Percentiles rank a stretch among this genome's conserved stretches.
Evolutionary conservation across 371 early-diverging fungal species (phyloP).

Genomic region (Polyrhizophydium stewartii): DNA sequence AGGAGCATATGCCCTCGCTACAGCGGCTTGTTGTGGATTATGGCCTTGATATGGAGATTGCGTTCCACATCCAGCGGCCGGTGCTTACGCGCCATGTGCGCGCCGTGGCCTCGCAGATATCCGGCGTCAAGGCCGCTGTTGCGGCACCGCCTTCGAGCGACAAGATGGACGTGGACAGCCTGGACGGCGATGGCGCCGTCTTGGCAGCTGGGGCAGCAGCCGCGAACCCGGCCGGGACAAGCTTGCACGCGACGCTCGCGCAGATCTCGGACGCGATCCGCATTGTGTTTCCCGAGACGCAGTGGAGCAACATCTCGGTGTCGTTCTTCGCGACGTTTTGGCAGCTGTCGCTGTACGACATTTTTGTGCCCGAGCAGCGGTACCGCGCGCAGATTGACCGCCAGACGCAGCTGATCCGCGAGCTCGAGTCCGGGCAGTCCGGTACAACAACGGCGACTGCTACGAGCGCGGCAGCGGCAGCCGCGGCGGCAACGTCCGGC

Average conservation of each 20-base stretch:
- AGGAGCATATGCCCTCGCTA: slow-evolving; percentile 54
- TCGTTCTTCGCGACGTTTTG: slow-evolving; percentile 84
- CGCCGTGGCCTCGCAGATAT: too few species aligned
- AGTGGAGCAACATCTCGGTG: slow-evolving; percentile 49
- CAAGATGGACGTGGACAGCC: background rate
- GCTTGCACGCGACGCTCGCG: slow-evolving; percentile 10
- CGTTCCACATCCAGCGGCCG: slow-evolving; percentile 69
- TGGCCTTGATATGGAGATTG: slow-evolving; percentile 64
- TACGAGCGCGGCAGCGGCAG: too few species aligned
- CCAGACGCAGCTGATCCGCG: slow-evolving; percentile 42
- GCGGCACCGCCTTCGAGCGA: background rate
- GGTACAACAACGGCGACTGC: slow-evolving; percentile 1
- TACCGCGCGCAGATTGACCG: slow-evolving; percentile 68
- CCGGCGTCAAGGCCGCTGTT: background rate
- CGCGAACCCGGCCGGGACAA: too few species aligned
- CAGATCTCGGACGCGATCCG: slow-evolving; percentile 14
- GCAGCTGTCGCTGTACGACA: slow-evolving; percentile 79
- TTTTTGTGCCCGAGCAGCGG: slow-evolving; percentile 64
- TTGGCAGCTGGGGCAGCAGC: slow-evolving; percentile 1
- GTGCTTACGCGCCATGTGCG: slow-evolving; percentile 45
- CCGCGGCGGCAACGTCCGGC: too few species aligned
- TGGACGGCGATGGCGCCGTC: background rate
- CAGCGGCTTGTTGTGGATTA: slow-evolving; percentile 53
- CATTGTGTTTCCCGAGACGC: slow-evolving; percentile 20
- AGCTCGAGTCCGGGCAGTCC: slow-evolving; percentile 34